Percentiles rank a stretch among this genome's conserved stretches.
These are phyloP conservation scores for Ocimum tenuiflorum DNA, from an alignment of 257 asterid species.

Conservation along the genomic window DNA sequence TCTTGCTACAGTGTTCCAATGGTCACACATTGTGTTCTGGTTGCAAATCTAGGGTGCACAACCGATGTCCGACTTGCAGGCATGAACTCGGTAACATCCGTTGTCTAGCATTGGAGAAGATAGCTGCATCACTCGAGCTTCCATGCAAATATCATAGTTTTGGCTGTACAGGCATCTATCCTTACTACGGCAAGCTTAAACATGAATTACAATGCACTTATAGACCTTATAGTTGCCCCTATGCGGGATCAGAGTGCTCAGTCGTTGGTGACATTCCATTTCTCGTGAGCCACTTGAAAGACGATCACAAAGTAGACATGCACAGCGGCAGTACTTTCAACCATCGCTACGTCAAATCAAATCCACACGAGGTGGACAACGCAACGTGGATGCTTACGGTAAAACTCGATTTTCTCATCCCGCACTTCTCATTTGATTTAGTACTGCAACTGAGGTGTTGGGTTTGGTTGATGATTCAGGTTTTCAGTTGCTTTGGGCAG, in stretches of 20 bases:
- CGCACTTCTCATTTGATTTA: not conserved
- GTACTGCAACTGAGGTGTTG: not conserved
- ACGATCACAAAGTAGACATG: constrained; percentile 43
- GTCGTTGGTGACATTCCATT: constrained; percentile 37
- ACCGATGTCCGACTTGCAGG: constrained; percentile 43
- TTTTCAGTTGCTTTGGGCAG: constrained; percentile 43
- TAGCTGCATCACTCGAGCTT: constrained; percentile 42
- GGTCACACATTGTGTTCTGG: constrained; percentile 45
- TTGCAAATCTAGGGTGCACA: constrained; percentile 41
- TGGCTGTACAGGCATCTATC: constrained; percentile 38
- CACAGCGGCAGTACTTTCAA: constrained; percentile 39
- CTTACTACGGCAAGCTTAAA: constrained; percentile 42
- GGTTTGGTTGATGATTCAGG: constrained; percentile 24
- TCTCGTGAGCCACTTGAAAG: constrained; percentile 41
- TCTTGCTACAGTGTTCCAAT: constrained; percentile 30
- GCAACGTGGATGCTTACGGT: constrained; percentile 52
- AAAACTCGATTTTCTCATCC: not conserved
- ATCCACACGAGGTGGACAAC: constrained; percentile 35
- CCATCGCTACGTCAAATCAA: constrained; percentile 44
- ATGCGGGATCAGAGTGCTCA: constrained; percentile 42
- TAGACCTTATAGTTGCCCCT: constrained; percentile 42
- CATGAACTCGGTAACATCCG: constrained; percentile 42
- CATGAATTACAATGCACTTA: constrained; percentile 38
- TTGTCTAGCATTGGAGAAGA: constrained; percentile 40
- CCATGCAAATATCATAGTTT: constrained; percentile 36